Percentiles rank a stretch among this genome's conserved stretches.
These are phyloP conservation scores for Phaffia rhodozyma DNA, from an alignment of 1,284 basidiomycete species.

Conservation along the genomic window DNA sequence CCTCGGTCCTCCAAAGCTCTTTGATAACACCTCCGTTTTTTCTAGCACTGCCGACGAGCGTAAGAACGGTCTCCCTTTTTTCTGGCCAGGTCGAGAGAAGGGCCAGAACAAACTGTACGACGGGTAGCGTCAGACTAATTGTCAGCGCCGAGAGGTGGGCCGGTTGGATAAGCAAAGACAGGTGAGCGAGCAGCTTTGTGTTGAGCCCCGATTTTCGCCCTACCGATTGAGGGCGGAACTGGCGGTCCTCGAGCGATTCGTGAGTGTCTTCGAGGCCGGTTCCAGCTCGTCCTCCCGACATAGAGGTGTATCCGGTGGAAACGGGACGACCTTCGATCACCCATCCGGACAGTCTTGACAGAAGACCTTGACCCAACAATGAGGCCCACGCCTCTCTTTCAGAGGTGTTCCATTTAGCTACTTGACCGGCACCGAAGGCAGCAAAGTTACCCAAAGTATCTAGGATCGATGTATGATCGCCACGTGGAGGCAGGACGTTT, in stretches of 20 bases:
- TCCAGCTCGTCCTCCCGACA: neutral
- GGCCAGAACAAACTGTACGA: slow-evolving; percentile 29
- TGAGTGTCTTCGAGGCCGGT: neutral
- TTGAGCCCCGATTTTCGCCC: neutral
- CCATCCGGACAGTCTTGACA: neutral
- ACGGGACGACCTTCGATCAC: neutral
- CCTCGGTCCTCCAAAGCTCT: slow-evolving; percentile 58
- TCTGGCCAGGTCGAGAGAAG: slow-evolving; percentile 44
- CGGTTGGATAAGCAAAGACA: slow-evolving; percentile 26
- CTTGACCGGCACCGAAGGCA: slow-evolving; percentile 7
- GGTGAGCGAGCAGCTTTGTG: slow-evolving; percentile 24
- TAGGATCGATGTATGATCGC: neutral
- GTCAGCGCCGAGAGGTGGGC: slow-evolving; percentile 26
- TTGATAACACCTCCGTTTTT: slow-evolving; percentile 44
- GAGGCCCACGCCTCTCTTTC: slow-evolving; percentile 1
- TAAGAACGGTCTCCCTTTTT: slow-evolving; percentile 41
- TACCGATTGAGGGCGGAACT: neutral
- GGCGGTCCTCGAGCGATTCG: neutral
- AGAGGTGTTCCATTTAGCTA: neutral
- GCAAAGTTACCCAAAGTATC: slow-evolving; percentile 10
- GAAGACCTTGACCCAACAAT: neutral
- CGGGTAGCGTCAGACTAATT: slow-evolving; percentile 16
- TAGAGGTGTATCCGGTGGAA: neutral
- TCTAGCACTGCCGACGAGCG: slow-evolving; percentile 26
- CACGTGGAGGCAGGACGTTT: neutral